Percentiles rank a stretch among this genome's conserved stretches.
These are phyloP conservation scores for Balamuthia mandrillaris DNA, from an alignment of 208 protist genomes.

Conservation along the genomic window DNA sequence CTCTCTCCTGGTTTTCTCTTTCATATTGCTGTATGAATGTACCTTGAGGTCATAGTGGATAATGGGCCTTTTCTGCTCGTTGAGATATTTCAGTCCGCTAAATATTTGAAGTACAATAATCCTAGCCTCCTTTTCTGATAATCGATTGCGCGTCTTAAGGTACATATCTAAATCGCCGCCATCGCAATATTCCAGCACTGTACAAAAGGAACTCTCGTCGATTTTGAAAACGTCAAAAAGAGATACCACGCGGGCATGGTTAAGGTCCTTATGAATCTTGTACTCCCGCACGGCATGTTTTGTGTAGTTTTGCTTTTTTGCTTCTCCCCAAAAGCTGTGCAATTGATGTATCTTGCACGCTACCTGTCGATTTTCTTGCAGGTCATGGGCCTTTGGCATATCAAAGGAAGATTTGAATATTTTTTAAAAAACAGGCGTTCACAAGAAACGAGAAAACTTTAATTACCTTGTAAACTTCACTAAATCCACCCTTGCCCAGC, in stretches of 20 bases:
- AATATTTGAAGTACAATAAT: conserved; percentile 85
- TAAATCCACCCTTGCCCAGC: conserved; percentile 90
- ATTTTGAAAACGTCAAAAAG: conserved; percentile 80
- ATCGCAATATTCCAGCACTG: conserved; percentile 89
- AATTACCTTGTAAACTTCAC: conserved; percentile 85
- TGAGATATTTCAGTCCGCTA: conserved; percentile 84
- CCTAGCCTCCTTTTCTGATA: conserved; percentile 84
- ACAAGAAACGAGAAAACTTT: not conserved
- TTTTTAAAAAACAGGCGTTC: not conserved
- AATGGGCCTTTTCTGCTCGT: conserved; percentile 74
- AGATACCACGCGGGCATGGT: conserved; percentile 77
- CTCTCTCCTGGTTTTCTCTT: too few species aligned
- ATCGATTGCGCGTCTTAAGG: conserved; percentile 74
- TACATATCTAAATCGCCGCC: conserved; percentile 81
- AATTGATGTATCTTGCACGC: conserved; percentile 93
- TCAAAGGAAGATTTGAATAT: not conserved
- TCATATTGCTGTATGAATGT: too few species aligned
- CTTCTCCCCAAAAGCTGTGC: conserved; percentile 76
- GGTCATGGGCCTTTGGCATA: conserved; percentile 75
- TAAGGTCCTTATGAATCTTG: conserved; percentile 79
- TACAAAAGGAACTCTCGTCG: conserved; percentile 80
- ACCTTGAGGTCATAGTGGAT: conserved; percentile 91
- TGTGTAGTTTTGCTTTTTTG: conserved; percentile 84
- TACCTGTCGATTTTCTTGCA: conserved; percentile 78
- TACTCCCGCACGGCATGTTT: conserved; percentile 87